phyloP scores from a whole-genome alignment of 768 basidiomycete species.

The Asterophora parasitica region DNA sequence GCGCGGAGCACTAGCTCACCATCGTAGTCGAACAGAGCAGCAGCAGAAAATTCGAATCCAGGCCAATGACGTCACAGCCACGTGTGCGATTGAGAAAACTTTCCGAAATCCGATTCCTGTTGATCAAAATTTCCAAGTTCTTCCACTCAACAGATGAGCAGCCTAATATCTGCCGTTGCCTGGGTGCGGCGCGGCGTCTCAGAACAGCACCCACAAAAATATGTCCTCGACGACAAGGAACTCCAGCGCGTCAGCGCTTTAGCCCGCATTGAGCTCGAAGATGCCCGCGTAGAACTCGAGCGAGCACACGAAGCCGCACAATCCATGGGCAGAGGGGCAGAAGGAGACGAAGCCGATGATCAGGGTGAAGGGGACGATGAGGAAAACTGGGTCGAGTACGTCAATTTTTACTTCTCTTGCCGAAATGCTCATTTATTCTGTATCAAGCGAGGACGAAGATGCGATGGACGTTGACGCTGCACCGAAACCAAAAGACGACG shows the following conservation, averaged over 20 bases:
- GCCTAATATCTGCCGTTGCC: slow-evolving; percentile 67
- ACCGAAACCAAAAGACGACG: slow-evolving; percentile 43
- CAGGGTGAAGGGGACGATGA: slow-evolving; percentile 46
- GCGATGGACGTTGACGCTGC: slow-evolving; percentile 60
- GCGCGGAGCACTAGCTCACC: too few relatives aligned
- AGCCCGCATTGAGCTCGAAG: slow-evolving; percentile 83
- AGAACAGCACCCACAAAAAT: slow-evolving; percentile 72
- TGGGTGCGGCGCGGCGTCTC: slow-evolving; percentile 85
- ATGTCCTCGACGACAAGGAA: slow-evolving; percentile 87
- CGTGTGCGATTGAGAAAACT: neutral
- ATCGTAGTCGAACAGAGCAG: too few relatives aligned
- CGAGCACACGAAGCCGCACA: slow-evolving; percentile 73
- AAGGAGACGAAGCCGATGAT: slow-evolving; percentile 64
- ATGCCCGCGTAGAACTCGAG: slow-evolving; percentile 82
- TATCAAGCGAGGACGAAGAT: slow-evolving; percentile 35
- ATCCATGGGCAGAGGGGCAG: slow-evolving; percentile 62
- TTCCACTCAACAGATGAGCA: slow-evolving; percentile 47
- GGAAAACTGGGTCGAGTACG: slow-evolving; percentile 87
- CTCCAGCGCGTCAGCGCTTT: slow-evolving; percentile 85
- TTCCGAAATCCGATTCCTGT: slow-evolving; percentile 3
- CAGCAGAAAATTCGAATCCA: too few relatives aligned
- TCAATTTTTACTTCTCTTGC: slow-evolving; percentile 19
- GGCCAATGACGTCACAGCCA: too few relatives aligned
- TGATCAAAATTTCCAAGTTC: neutral
- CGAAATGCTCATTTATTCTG: neutral